Conservation (phyloP, 148 eudicot species). For the Chenopodium formosanum region DNA sequence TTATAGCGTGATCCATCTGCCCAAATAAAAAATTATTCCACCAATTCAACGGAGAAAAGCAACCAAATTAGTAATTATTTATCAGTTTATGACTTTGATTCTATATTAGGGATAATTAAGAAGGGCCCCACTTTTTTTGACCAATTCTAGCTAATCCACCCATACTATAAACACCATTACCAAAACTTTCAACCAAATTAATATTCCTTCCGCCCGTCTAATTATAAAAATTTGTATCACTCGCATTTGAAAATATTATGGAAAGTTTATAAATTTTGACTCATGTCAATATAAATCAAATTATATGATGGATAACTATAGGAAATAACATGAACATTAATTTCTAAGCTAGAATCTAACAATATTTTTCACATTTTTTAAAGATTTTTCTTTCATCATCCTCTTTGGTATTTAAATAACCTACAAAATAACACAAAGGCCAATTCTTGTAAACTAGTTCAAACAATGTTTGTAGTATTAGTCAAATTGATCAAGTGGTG, state of each 20-base stretch:
- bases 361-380: not conserved
- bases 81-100: constrained; percentile 19
- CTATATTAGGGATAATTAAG: constrained; percentile 3
- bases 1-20: constrained; percentile 10
- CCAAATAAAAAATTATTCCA: constrained; percentile 4
- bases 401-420: not conserved
- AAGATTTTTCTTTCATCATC: not conserved
- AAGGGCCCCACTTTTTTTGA: constrained; percentile 19
- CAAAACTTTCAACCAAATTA: constrained; percentile 8
- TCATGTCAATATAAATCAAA: not conserved
- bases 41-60: not conserved
- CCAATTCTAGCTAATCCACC: constrained; percentile 33
- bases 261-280: not conserved
- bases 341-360: not conserved
- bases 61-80: not conserved
- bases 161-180: constrained; percentile 1
- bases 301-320: not conserved
- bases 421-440: not conserved
- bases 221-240: not conserved
- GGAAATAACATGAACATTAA: not conserved
- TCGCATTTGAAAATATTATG: not conserved
- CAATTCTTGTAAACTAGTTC: not conserved
- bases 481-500: not conserved
- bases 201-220: constrained; percentile 3
- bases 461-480: not conserved